Percentiles rank a stretch among this genome's conserved stretches.
phyloP scores from a whole-genome alignment of 768 basidiomycete species.

The Lepiota brunneoincarnata region DNA sequence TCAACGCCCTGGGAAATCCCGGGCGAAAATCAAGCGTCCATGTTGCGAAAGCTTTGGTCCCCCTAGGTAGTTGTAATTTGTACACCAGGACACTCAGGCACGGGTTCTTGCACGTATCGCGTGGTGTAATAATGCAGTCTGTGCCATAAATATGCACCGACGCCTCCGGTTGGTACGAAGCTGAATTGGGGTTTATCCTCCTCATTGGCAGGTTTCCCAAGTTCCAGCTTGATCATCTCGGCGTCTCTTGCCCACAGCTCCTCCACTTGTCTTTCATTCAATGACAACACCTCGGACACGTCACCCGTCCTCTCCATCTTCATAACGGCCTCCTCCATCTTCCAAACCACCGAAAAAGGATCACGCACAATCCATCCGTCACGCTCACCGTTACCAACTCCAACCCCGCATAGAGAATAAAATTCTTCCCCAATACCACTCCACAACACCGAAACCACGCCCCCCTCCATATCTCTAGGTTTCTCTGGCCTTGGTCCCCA shows the following conservation, averaged over 20 bases:
- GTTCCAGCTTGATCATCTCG: constrained; percentile 30
- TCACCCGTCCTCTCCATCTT: not conserved
- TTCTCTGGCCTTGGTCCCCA: constrained; percentile 22
- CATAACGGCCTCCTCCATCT: constrained; percentile 14
- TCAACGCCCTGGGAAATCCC: constrained; percentile 11
- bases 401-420: constrained; percentile 18
- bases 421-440: constrained; percentile 24
- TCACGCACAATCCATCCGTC: constrained; percentile 40
- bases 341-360: constrained; percentile 35
- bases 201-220: constrained; percentile 15
- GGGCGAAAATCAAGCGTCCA: constrained; percentile 21
- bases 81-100: constrained; percentile 12
- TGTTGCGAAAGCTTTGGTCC: constrained; percentile 17
- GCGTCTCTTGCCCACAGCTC: constrained; percentile 37
- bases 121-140: constrained; percentile 18
- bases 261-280: constrained; percentile 30
- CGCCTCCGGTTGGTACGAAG: constrained; percentile 23
- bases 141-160: constrained; percentile 23
- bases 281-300: constrained; percentile 17
- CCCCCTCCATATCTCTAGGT: constrained; percentile 12
- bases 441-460: constrained; percentile 22
- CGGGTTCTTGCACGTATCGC: not conserved
- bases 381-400: constrained; percentile 7
- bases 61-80: not conserved
- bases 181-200: constrained; percentile 10